phyloP scores from a whole-genome alignment of 2,329 filamentous ascomycete genomes.

The Arthroderma sp. region DNA sequence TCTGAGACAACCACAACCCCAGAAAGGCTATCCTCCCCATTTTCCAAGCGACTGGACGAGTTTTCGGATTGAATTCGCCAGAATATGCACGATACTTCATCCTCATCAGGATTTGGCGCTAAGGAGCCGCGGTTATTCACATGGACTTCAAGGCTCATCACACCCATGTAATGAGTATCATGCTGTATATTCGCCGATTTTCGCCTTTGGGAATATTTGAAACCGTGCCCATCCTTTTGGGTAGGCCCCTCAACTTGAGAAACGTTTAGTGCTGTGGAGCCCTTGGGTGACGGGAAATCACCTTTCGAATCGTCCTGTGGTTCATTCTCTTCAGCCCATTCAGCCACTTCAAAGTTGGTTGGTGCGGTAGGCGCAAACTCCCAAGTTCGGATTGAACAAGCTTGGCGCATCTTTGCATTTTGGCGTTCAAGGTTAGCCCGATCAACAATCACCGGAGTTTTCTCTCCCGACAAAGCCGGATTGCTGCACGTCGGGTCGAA shows the following conservation, averaged over 20 bases:
- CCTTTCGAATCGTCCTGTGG: neutral
- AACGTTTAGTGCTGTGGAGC: slow-evolving; percentile 25
- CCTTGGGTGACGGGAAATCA: neutral
- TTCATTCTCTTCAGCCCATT: slow-evolving; percentile 46
- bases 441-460: slow-evolving; percentile 36
- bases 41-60: slow-evolving; percentile 37
- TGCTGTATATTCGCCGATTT: slow-evolving; percentile 65
- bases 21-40: slow-evolving; percentile 40
- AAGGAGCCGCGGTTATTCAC: slow-evolving; percentile 72
- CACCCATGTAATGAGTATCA: slow-evolving; percentile 88
- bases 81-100: slow-evolving; percentile 77
- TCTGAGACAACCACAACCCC: slow-evolving; percentile 64
- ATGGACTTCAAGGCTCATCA: slow-evolving; percentile 87
- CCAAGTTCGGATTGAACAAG: slow-evolving; percentile 59
- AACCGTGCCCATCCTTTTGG: slow-evolving; percentile 65
- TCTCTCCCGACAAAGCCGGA: slow-evolving; percentile 43
- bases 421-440: slow-evolving; percentile 37
- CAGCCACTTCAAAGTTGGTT: slow-evolving; percentile 51
- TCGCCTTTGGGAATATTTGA: slow-evolving; percentile 70
- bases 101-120: slow-evolving; percentile 77
- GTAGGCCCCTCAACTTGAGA: slow-evolving; percentile 87
- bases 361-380: slow-evolving; percentile 62
- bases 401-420: slow-evolving; percentile 40
- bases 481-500: slow-evolving; percentile 56
- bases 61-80: slow-evolving; percentile 79